A percentile compares a stretch with the other conserved stretches of the same genome.
Conservation (phyloP, 1,284 basidiomycete genomes). For the Heterobasidion occidentale region DNA sequence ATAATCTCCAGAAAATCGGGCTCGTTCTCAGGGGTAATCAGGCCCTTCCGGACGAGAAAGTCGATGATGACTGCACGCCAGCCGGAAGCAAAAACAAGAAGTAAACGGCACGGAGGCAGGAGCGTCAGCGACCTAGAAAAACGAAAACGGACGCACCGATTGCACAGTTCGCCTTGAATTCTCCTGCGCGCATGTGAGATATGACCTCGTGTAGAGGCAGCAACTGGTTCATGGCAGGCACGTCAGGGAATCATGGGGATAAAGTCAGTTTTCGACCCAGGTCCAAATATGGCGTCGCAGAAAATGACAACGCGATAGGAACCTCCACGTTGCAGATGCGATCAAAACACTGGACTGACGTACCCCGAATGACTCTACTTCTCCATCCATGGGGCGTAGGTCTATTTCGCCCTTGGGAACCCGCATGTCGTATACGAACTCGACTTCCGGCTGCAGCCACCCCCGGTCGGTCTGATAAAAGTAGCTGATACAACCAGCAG, state of each 20-base stretch:
- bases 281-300: no score
- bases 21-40: constrained; percentile 73
- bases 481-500: constrained; percentile 61
- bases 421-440: constrained; percentile 77
- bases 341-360: not conserved
- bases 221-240: constrained; percentile 33
- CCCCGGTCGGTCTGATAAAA: constrained; percentile 63
- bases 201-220: constrained; percentile 48
- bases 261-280: no score
- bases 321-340: no score
- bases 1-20: constrained; percentile 66
- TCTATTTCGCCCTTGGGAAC: constrained; percentile 53
- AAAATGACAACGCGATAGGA: not conserved
- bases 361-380: constrained; percentile 88
- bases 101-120: not conserved
- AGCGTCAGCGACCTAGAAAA: not conserved
- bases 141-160: constrained; percentile 37
- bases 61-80: constrained; percentile 63
- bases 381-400: constrained; percentile 80
- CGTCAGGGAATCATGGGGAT: not conserved
- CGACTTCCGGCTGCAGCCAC: constrained; percentile 84
- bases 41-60: constrained; percentile 73
- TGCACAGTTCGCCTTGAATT: constrained; percentile 87
- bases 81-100: not conserved
- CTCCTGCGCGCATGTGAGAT: constrained; percentile 46